phyloP scores from a whole-genome alignment of 139 green algal species.

The Eudorina sp. region DNA sequence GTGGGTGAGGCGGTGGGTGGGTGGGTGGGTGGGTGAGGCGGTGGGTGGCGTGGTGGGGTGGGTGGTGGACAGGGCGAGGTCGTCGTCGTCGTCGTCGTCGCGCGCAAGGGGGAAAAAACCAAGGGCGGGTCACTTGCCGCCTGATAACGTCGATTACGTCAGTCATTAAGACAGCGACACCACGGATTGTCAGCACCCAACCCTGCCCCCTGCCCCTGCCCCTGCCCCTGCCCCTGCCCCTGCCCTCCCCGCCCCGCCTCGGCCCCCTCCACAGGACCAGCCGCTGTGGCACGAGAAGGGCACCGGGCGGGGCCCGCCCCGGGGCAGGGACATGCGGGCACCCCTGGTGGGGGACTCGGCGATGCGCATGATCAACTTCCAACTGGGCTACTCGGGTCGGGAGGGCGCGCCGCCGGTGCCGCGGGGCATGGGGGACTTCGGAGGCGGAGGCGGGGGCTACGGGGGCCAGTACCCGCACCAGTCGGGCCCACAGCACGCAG shows the following conservation, averaged over 20 bases:
- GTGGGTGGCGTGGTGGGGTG: no score
- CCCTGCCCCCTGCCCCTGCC: no score
- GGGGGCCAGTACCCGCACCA: not conserved
- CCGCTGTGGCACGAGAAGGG: constrained; percentile 60
- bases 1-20: no score
- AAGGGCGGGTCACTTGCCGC: no score
- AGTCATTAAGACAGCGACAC: no score
- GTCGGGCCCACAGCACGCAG: not conserved
- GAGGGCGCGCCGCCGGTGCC: not conserved
- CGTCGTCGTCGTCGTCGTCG: no score
- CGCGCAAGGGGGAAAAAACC: no score
- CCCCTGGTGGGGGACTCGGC: constrained; percentile 45
- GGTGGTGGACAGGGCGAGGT: no score
- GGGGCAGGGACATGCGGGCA: constrained; percentile 3
- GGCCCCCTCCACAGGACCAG: constrained; percentile 41
- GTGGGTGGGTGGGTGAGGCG: no score
- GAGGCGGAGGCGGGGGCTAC: not conserved
- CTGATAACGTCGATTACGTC: no score
- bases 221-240: no score
- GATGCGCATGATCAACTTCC: constrained; percentile 44
- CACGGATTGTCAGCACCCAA: no score
- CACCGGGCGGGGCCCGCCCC: not conserved
- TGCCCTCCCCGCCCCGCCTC: not conserved
- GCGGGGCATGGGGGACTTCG: not conserved
- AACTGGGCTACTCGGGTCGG: constrained; percentile 34